Conservation (phyloP, 176 grass and related monocot species). For the Carex myosuroides region DNA sequence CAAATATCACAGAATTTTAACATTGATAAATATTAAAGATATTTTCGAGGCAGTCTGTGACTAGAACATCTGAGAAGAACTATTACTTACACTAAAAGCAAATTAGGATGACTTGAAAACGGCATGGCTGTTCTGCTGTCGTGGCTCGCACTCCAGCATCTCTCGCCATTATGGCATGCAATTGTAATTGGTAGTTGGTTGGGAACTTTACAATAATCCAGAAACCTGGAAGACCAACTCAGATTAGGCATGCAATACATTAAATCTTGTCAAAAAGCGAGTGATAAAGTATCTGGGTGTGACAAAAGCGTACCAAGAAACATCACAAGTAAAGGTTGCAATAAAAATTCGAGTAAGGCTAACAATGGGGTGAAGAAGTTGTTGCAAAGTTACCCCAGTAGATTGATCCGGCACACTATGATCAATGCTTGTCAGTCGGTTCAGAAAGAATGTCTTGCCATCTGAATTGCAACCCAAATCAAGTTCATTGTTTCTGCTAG, state of each 20-base stretch:
- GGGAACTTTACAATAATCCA: constrained; percentile 64
- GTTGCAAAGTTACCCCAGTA: constrained; percentile 49
- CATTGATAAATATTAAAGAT: neutral
- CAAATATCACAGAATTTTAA: neutral
- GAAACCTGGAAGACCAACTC: constrained; percentile 46
- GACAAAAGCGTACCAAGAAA: constrained; percentile 51
- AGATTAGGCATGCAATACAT: neutral
- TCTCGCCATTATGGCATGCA: constrained; percentile 56
- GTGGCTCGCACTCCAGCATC: constrained; percentile 63
- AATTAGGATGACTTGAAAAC: constrained; percentile 50
- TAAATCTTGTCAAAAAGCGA: neutral
- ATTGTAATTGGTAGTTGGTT: constrained; percentile 51
- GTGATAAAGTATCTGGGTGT: neutral
- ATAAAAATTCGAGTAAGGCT: constrained; percentile 62
- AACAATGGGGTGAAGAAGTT: constrained; percentile 61
- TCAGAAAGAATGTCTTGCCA: constrained; percentile 82
- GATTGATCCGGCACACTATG: constrained; percentile 13
- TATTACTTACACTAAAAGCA: constrained; percentile 61
- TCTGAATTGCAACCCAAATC: constrained; percentile 42
- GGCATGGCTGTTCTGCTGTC: constrained; percentile 49
- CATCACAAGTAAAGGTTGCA: constrained; percentile 78
- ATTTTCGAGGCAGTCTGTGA: neutral
- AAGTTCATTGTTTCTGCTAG: neutral
- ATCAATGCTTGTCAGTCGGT: constrained; percentile 32
- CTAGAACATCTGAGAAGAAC: neutral